Evolutionary conservation across 345 rosid species (phyloP).

Genomic region (Murraya paniculata): DNA sequence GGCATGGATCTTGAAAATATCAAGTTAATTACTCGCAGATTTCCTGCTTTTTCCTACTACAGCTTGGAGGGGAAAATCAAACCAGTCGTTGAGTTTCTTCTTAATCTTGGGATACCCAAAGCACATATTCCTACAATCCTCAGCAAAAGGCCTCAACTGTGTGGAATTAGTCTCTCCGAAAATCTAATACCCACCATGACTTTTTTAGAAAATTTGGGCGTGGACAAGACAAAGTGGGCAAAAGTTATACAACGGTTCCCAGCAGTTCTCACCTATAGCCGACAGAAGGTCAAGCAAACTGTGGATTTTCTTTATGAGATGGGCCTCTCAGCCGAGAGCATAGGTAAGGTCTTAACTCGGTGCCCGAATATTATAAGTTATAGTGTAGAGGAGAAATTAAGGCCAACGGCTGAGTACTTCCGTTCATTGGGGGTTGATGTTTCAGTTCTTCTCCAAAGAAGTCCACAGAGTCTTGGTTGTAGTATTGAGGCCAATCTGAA

Average conservation of each 20-base stretch:
- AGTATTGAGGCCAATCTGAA: slow-evolving; percentile 80
- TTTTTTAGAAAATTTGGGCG: slow-evolving; percentile 67
- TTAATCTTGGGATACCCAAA: slow-evolving; percentile 72
- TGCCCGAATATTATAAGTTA: slow-evolving; percentile 74
- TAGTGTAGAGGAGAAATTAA: slow-evolving; percentile 79
- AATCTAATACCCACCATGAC: slow-evolving; percentile 80
- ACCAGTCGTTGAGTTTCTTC: slow-evolving; percentile 82
- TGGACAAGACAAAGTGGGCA: slow-evolving; percentile 85
- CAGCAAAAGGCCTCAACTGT: slow-evolving; percentile 76
- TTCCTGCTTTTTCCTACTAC: slow-evolving; percentile 81
- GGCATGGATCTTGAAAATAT: slow-evolving; percentile 82
- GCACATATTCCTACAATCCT: slow-evolving; percentile 61
- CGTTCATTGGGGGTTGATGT: slow-evolving; percentile 60
- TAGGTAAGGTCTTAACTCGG: slow-evolving; percentile 70
- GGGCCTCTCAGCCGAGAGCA: slow-evolving; percentile 61
- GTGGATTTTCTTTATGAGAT: slow-evolving; percentile 67
- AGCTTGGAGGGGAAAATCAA: slow-evolving; percentile 83
- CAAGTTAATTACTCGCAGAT: slow-evolving; percentile 63
- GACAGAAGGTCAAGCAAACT: slow-evolving; percentile 57
- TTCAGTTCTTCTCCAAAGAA: slow-evolving; percentile 56
- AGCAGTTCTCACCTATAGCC: slow-evolving; percentile 73
- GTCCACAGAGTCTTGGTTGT: slow-evolving; percentile 77
- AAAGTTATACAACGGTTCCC: slow-evolving; percentile 81
- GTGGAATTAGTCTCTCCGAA: slow-evolving; percentile 76
- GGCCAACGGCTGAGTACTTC: slow-evolving; percentile 74